phyloP scores from a whole-genome alignment of 163 green algal genomes.

The Scenedesmus sp. region DNA sequence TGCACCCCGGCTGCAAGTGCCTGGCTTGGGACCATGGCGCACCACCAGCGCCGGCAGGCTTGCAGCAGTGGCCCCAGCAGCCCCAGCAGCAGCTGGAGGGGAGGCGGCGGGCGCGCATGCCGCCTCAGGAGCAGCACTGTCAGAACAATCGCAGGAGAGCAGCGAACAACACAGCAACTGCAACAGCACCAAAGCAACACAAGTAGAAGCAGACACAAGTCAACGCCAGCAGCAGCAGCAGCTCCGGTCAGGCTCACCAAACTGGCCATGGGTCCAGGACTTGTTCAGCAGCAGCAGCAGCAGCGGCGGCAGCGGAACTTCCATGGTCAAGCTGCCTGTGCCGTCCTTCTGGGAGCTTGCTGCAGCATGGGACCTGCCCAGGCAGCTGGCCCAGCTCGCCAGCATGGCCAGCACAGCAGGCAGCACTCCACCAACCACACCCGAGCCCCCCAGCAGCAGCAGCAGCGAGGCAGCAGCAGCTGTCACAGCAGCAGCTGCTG shows the following conservation, averaged over 20 bases:
- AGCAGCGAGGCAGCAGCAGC: neutral
- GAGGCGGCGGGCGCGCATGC: neutral
- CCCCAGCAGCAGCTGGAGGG: conserved; percentile 25
- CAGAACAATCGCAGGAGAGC: neutral
- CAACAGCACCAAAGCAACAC: neutral
- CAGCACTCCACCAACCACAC: neutral
- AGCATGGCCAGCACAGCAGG: neutral
- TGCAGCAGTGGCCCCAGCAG: neutral
- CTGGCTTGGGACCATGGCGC: neutral
- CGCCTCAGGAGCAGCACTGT: neutral
- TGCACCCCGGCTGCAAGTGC: neutral
- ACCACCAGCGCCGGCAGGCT: neutral
- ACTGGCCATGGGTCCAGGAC: neutral
- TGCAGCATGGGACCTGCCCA: neutral
- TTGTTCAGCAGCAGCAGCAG: neutral
- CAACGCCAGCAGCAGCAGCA: conserved; percentile 22
- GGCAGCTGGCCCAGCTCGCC: neutral
- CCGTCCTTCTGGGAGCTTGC: neutral
- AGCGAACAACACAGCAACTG: neutral
- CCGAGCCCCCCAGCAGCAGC: neutral
- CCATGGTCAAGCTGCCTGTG: neutral
- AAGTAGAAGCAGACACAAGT: neutral
- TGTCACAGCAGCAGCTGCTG: neutral
- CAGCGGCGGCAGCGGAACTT: conserved; percentile 8
- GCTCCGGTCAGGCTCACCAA: conserved; percentile 2